Percentiles rank a stretch among this genome's conserved stretches.
Evolutionary conservation across 768 basidiomycete species (phyloP).

Genomic region (Crepidotus variabilis): DNA sequence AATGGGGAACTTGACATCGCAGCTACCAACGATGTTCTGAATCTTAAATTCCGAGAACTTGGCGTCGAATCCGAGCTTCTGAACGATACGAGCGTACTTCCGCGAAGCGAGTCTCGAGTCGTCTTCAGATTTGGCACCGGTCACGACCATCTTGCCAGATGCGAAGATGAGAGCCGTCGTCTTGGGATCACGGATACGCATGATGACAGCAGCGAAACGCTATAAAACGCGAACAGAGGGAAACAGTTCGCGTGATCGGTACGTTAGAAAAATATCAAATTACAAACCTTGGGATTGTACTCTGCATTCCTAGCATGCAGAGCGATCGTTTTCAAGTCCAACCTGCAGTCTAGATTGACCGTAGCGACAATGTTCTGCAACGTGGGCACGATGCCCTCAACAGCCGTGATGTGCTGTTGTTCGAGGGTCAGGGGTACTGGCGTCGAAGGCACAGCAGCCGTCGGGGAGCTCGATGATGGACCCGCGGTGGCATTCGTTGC

Average conservation of each 20-base stretch:
- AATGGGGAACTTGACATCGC: conserved; percentile 99
- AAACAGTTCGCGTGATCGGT: conserved; percentile 60
- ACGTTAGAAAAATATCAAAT: conserved; percentile 35
- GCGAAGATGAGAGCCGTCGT: conserved; percentile 99
- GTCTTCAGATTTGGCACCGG: conserved; percentile 98
- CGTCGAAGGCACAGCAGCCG: conserved; percentile 57
- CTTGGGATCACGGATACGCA: conserved; percentile 99
- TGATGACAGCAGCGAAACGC: conserved; percentile 99
- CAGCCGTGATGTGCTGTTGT: conserved; percentile 93
- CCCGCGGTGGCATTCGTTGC: conserved; percentile 46
- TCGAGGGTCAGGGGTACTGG: conserved; percentile 78
- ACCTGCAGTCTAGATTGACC: conserved; percentile 93
- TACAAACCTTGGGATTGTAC: conserved; percentile 99
- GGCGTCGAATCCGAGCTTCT: conserved; percentile 98
- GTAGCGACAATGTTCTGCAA: conserved; percentile 99
- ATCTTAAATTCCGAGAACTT: conserved; percentile 99
- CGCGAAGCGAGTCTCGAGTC: conserved; percentile 95
- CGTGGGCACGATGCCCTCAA: conserved; percentile 98
- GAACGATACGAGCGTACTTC: conserved; percentile 98
- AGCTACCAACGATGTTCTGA: conserved; percentile 97
- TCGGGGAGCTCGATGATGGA: conserved; percentile 47
- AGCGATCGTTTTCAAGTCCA: conserved; percentile 98
- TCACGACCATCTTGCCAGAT: conserved; percentile 99
- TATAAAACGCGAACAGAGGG: conserved; percentile 56
- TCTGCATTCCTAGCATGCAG: conserved; percentile 97